A percentile compares a stretch with the other conserved stretches of the same genome.
These are phyloP conservation scores for Bothriochloa decipiens DNA, from an alignment of 176 grass and related monocot genomes.

Conservation along the genomic window DNA sequence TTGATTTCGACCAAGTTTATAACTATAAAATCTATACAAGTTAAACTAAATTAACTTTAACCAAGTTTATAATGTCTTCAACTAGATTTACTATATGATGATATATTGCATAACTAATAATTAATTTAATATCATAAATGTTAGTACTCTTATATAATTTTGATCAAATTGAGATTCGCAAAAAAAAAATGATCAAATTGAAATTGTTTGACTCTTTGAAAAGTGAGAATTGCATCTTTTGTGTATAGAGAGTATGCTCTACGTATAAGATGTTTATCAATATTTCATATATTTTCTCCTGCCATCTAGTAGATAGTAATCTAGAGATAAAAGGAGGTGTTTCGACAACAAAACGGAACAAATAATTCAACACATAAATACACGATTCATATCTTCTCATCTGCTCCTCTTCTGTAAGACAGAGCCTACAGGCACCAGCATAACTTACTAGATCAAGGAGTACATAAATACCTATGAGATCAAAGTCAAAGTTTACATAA, in stretches of 20 bases:
- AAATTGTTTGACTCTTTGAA: too few species aligned
- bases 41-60: too few species aligned
- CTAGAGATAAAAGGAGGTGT: background rate
- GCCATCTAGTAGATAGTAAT: background rate
- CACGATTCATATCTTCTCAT: background rate
- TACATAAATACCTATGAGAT: background rate
- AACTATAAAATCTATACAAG: too few species aligned
- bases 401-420: background rate
- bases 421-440: background rate
- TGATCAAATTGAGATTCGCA: too few species aligned
- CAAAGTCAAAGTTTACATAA: background rate
- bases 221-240: too few species aligned
- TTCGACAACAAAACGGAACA: background rate
- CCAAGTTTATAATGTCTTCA: too few species aligned
- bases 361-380: background rate
- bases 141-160: background rate
- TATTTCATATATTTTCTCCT: background rate
- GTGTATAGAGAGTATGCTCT: background rate
- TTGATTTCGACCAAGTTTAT: too few species aligned
- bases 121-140: background rate
- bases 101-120: background rate
- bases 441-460: background rate
- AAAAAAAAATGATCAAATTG: too few species aligned
- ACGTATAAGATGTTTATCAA: background rate
- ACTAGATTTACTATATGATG: too few species aligned